Base-by-base conservation (phyloP, 768 basidiomycete species). In the Macrolepiota fuliginosa region DNA sequence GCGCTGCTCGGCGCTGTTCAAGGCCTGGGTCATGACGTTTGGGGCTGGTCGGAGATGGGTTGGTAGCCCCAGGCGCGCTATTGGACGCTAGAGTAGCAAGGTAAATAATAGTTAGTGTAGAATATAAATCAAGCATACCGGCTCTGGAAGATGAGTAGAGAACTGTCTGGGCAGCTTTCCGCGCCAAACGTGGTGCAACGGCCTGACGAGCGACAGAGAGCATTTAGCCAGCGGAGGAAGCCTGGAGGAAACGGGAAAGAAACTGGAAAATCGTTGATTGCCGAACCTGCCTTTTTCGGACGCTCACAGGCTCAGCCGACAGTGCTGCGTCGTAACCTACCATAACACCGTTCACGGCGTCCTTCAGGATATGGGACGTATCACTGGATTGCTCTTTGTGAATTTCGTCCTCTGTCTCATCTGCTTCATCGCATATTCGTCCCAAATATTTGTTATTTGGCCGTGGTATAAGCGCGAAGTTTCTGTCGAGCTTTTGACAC, bases 361-460 rank as follows among this genome's bases (percentile, higher is more conserved):
- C n/a, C 15, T 37, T 11, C 24, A 27, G 17, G 37, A 15, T 45
- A 61, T 61, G 60, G 60, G 54, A 3, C 60, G 60, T 45, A 61
- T 61, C n/a, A 46, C 46, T 61, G 87, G 87, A 29, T 76, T 82
- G 54, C 74, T 94, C 61, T 76, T 87, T 67, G 88, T 94, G 71
- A 79, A 81, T 66, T 79, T 86, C 66, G 90, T 91, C 62, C 80
- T 90, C 55, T 79, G 78, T 66, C 81, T 94, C 37, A 93, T 94
- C 47, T 83, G 79, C 55, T 98, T 98, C 74, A 94, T 98, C 65
- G 85, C 92, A 1, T 92, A 93, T 72, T 89, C 91, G 5, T 86
- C 90, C 1, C 96, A 98, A 73, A 82, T 94, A 67, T 95, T 91
- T 75, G 80, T 98, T 62, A 86, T 97, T 71, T 83, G 82, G 93